Evolutionary conservation across 768 basidiomycete species (phyloP), one percentile per base, ranked within the genome.

Genomic region (Lyophyllum semitale): DNA sequence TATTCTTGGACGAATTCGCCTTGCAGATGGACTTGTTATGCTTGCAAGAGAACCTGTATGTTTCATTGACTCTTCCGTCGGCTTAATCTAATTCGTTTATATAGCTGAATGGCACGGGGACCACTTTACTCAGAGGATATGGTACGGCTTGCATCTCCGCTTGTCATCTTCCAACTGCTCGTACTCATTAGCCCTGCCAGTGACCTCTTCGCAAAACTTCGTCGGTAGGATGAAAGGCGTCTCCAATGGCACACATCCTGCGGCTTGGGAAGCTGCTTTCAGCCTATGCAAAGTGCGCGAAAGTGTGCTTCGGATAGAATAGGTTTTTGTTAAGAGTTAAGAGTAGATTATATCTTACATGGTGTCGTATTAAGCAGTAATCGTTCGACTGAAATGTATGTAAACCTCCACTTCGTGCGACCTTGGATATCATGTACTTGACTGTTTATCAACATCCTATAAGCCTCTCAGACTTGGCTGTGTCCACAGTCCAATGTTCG

Each of bases 11-110:
- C 80, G 85, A 27, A 71, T 88, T 13, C 73, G 87, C 27, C 68
- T 81, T 8, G 72, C 73, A 35, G 87, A 89, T 66, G 87, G 87
- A 13, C 70, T 87, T 35, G 70, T 87, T 26, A 76, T 80, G 3
- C 66, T 88, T 30, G 59, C 76, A 25, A 77, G 81, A 51, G 75
- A 81, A 70, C 78, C 84, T 51, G 83, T 83, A 52, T 54, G 80
- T 69, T 26, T 38, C 17, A 27, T 17, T 48, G 23, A 33, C 41
- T 9, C 27, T 18, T 23, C 30, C 48, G 33, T 8, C 9, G 35
- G 12, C 33, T 47, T 37, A 11, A 27, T 26, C 20, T 50, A 15
- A 56, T 18, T 1, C 29, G 22, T 42, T 46, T 48, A 54, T 13
- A 25, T 38, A 53, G 25, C 60, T 72, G 7, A 65, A 66, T 50